Evolutionary conservation across 2,329 filamentous ascomycete species (phyloP), one percentile per base, ranked within the genome.

Genomic region (Paraphaeosphaeria minitans): DNA sequence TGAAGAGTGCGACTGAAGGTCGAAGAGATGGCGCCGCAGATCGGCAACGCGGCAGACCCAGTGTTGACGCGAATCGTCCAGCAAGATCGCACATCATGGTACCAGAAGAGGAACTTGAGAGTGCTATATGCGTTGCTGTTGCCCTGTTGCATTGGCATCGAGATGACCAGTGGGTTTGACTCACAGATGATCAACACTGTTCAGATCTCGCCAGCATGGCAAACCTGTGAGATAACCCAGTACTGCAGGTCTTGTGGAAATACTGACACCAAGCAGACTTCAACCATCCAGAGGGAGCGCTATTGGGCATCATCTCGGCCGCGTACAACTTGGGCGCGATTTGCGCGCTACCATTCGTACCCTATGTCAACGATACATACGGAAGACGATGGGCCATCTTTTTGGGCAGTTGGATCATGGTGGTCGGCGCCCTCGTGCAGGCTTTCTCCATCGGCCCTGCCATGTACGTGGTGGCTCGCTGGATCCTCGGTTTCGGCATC

Each of bases 401-500:
- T 22, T 33, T 75, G 10, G 80, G 81, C 2, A 79, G 78, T 53
- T 57, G 77, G 55, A 64, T 83, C 49, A 81, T 82, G 77, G 71
- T 80, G 37, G 41, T 80, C 10, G 80, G 79, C 39, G 75, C 77
- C 10, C 37, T 67, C 6, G 48, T 73, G 3, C 70, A 73, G 43
- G 65, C 62, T 3, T 64, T 71, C 33, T 64, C 70, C 4, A 63
- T 68, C 16, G 66, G 58, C 42, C 68, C 66, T 53, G 62, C 59
- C 19, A 73, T 87, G 83, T 87, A 85, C 63, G 78, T 86, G 58
- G 81, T 78, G n/a, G 86, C 85, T 39, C 81, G 86, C 41, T 85
- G 86, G 63, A 74, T 88, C 45, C 80, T 88, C 6, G 88, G 88
- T 51, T 90, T 90, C 65, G 88, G 88, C 27, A 87, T 87, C 75